These are phyloP conservation scores for Plicaturopsis crispa DNA, from an alignment of 768 basidiomycete species.

Conservation along the genomic window DNA sequence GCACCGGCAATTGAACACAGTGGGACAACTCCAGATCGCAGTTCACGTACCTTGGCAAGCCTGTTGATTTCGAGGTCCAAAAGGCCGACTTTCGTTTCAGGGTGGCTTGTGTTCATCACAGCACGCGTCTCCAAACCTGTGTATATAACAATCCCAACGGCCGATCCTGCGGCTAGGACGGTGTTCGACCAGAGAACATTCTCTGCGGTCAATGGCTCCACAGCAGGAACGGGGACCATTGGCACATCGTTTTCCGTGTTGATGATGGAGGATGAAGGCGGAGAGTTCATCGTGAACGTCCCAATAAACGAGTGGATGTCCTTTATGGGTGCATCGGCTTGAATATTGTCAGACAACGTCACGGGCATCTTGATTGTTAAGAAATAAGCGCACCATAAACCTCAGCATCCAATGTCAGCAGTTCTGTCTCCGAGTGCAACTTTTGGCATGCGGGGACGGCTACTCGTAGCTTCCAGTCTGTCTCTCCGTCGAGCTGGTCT, in stretches of 20 bases:
- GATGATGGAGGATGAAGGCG: slow-evolving; percentile 19
- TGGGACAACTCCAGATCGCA: background rate
- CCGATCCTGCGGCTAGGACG: slow-evolving; percentile 90
- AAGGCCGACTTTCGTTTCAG: slow-evolving; percentile 88
- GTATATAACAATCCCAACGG: slow-evolving; percentile 89
- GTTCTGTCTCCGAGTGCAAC: slow-evolving; percentile 39
- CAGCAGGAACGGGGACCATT: slow-evolving; percentile 31
- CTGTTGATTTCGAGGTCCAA: slow-evolving; percentile 93
- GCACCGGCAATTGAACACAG: background rate
- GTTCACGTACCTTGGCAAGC: slow-evolving; percentile 72
- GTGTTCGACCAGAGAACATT: slow-evolving; percentile 98
- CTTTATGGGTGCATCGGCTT: slow-evolving; percentile 92
- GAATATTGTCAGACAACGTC: slow-evolving; percentile 11
- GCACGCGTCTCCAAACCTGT: slow-evolving; percentile 94
- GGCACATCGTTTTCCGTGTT: slow-evolving; percentile 21
- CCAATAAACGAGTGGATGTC: slow-evolving; percentile 96
- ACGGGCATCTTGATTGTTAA: slow-evolving; percentile 5
- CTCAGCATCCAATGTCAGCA: slow-evolving; percentile 70
- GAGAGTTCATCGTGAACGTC: slow-evolving; percentile 72
- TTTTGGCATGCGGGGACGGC: slow-evolving; percentile 83
- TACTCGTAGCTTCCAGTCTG: slow-evolving; percentile 96
- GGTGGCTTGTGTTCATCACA: slow-evolving; percentile 98
- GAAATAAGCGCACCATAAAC: slow-evolving; percentile 64
- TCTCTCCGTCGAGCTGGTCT: slow-evolving; percentile 97
- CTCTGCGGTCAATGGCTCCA: slow-evolving; percentile 89